phyloP scores from a whole-genome alignment of 805 yeast genomes.

The Clavispora vitiphila region DNA sequence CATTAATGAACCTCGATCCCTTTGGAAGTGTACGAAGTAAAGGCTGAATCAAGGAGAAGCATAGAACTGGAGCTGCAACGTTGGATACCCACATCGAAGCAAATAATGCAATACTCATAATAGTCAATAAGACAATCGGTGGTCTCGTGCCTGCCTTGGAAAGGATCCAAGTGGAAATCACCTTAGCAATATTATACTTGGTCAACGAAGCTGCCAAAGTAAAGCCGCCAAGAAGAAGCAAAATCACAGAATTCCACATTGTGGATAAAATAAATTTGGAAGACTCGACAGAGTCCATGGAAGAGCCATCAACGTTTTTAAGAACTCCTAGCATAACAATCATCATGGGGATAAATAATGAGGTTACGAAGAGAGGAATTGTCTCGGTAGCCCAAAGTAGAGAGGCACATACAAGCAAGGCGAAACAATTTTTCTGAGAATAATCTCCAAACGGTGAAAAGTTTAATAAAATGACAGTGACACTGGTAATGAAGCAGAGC shows the following conservation, averaged over 20 bases:
- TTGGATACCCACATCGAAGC: constrained; percentile 57
- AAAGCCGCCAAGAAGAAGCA: constrained; percentile 49
- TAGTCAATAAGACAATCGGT: constrained; percentile 40
- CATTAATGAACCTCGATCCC: constrained; percentile 36
- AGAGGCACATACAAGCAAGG: constrained; percentile 54
- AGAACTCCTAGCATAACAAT: constrained; percentile 43
- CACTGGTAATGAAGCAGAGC: constrained; percentile 41
- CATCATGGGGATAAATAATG: constrained; percentile 45
- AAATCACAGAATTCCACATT: constrained; percentile 53
- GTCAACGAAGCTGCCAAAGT: constrained; percentile 52
- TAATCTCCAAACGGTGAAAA: constrained; percentile 58
- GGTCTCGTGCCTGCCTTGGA: constrained; percentile 50
- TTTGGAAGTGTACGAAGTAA: constrained; percentile 37
- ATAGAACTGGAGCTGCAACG: constrained; percentile 52
- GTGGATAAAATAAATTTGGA: constrained; percentile 42
- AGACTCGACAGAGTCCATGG: constrained; percentile 39
- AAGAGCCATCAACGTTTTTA: constrained; percentile 45
- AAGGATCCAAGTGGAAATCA: constrained; percentile 45
- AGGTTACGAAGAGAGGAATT: constrained; percentile 45
- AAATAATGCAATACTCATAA: constrained; percentile 48
- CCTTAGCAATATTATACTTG: constrained; percentile 48
- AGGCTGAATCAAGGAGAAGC: constrained; percentile 48
- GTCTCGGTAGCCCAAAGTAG: constrained; percentile 51
- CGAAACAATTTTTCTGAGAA: constrained; percentile 69
- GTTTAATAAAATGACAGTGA: constrained; percentile 48